Conservation (phyloP, 2,329 filamentous ascomycete genomes). For the Phyllosticta ampelicida region DNA sequence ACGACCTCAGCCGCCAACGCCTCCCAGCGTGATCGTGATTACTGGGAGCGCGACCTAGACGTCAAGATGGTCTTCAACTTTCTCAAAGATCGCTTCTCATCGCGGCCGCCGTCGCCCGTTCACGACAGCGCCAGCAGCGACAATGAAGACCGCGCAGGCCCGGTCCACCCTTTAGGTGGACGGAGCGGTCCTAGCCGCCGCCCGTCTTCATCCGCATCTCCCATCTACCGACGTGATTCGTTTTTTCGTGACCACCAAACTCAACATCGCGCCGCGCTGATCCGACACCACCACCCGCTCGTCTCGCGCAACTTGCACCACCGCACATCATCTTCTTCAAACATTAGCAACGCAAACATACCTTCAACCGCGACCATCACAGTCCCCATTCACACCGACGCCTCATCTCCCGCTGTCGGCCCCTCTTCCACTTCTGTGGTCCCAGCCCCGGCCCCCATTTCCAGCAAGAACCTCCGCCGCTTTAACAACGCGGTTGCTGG, state of each 20-base stretch:
- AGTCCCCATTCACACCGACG: constrained; percentile 12
- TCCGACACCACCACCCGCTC: constrained; percentile 81
- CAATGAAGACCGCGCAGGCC: constrained; percentile 12
- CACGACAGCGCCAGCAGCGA: constrained; percentile 12
- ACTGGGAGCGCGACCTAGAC: constrained; percentile 91
- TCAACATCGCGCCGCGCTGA: constrained; percentile 59
- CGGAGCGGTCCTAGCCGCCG: not conserved
- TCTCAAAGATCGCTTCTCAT: constrained; percentile 27
- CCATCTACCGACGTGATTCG: not conserved
- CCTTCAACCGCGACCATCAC: constrained; percentile 11
- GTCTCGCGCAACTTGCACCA: constrained; percentile 43
- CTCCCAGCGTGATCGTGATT: constrained; percentile 47
- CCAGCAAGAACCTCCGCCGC: constrained; percentile 2
- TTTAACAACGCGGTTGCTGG: constrained; percentile 5
- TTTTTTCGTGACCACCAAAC: constrained; percentile 11
- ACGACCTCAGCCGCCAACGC: constrained; percentile 12
- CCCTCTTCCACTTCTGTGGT: not conserved
- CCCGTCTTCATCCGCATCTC: not conserved
- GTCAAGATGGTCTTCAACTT: constrained; percentile 83
- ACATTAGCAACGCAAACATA: constrained; percentile 15
- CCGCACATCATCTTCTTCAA: constrained; percentile 12
- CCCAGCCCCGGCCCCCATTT: not conserved
- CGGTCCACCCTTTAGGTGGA: not conserved
- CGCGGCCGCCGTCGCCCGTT: constrained; percentile 18
- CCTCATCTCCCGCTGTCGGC: not conserved